Conservation (phyloP, 1,284 basidiomycete species). For the Coniophora puteana region DNA sequence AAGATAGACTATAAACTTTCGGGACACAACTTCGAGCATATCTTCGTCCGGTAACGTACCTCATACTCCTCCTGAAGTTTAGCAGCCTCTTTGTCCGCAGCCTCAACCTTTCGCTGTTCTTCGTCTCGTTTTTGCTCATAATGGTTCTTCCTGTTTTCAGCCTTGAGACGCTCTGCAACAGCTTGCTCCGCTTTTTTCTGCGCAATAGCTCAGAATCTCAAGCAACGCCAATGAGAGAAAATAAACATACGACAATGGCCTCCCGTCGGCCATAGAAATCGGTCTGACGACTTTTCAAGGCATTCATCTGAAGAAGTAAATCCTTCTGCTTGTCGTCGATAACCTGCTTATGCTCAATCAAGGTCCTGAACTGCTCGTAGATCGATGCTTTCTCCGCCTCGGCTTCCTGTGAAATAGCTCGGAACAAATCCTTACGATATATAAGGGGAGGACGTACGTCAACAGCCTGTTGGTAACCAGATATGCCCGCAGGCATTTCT, state of each 20-base stretch:
- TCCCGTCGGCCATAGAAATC: no score
- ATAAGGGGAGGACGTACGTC: slow-evolving; percentile 30
- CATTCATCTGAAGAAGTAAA: slow-evolving; percentile 38
- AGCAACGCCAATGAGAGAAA: neutral
- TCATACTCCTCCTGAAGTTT: slow-evolving; percentile 57
- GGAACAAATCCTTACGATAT: neutral
- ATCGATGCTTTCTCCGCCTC: slow-evolving; percentile 48
- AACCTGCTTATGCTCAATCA: slow-evolving; percentile 36
- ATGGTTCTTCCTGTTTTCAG: slow-evolving; percentile 41
- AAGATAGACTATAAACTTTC: no score
- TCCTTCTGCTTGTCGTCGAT: slow-evolving; percentile 40
- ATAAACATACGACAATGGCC: no score
- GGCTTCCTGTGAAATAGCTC: slow-evolving; percentile 39
- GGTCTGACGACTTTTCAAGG: no score
- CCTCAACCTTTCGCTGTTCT: slow-evolving; percentile 38
- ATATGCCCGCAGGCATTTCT: slow-evolving; percentile 69
- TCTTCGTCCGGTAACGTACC: slow-evolving; percentile 30
- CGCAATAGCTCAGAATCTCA: slow-evolving; percentile 1
- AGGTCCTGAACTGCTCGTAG: slow-evolving; percentile 46
- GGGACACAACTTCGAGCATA: neutral
- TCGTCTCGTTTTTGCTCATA: slow-evolving; percentile 46
- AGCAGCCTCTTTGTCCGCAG: slow-evolving; percentile 39
- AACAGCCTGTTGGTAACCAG: slow-evolving; percentile 58
- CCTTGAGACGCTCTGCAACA: slow-evolving; percentile 41
- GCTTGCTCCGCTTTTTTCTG: slow-evolving; percentile 43